phyloP scores from a whole-genome alignment of 2,329 filamentous ascomycete genomes.

The Fusarium gaditjirri region DNA sequence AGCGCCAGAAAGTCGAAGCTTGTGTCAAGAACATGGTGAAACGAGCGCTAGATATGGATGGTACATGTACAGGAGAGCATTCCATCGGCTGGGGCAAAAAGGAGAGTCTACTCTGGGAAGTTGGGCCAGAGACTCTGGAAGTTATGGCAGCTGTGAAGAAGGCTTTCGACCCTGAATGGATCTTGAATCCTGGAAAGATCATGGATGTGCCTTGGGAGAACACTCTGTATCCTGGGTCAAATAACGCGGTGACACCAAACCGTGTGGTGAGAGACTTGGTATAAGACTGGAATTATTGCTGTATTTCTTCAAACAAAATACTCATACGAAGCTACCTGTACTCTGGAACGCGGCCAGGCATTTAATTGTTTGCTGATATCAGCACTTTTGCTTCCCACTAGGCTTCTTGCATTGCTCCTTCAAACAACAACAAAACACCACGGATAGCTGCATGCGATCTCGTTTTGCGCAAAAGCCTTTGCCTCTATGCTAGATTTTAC shows the following conservation, averaged over 20 bases:
- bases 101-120: slow-evolving; percentile 78
- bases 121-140: slow-evolving; percentile 81
- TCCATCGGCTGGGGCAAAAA: slow-evolving; percentile 90
- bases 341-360: neutral
- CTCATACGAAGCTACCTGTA: neutral
- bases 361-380: neutral
- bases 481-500: neutral
- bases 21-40: slow-evolving; percentile 92
- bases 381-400: neutral
- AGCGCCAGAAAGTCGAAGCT: slow-evolving; percentile 79
- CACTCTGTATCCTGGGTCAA: slow-evolving; percentile 28
- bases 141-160: slow-evolving; percentile 87
- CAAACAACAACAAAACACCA: neutral
- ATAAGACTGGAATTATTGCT: neutral
- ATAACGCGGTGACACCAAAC: slow-evolving; percentile 42
- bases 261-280: slow-evolving; percentile 19
- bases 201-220: slow-evolving; percentile 71
- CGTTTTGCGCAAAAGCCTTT: neutral
- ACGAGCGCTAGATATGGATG: slow-evolving; percentile 92
- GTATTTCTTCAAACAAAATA: neutral
- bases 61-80: slow-evolving; percentile 91
- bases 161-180: slow-evolving; percentile 86
- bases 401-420: neutral
- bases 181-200: slow-evolving; percentile 93
- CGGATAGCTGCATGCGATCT: slow-evolving; percentile 6